Conservation (phyloP, 2,329 filamentous ascomycete species). For the Lizonia empirigonia region DNA sequence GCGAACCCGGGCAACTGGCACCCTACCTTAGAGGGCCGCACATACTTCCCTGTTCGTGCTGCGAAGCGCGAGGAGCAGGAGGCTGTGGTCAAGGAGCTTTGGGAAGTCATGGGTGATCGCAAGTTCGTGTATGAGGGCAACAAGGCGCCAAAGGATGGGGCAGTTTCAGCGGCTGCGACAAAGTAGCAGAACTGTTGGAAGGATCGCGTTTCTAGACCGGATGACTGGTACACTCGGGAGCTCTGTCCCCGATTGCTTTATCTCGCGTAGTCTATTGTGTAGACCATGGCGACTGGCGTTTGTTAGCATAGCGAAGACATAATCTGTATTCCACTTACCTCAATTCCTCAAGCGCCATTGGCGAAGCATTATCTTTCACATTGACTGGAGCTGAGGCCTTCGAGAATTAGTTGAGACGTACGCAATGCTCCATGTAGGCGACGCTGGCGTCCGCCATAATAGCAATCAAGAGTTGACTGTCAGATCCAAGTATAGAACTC, state of each 20-base stretch:
- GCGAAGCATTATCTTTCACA: no score
- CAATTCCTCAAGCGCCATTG: background rate
- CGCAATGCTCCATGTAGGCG: no score
- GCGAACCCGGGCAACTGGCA: slow-evolving; percentile 47
- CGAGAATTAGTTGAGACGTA: no score
- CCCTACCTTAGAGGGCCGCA: slow-evolving; percentile 40
- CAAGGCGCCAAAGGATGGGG: background rate
- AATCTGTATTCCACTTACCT: background rate
- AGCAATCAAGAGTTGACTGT: background rate
- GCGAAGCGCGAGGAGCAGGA: slow-evolving; percentile 41
- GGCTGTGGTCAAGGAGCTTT: slow-evolving; percentile 43
- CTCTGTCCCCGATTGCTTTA: no score
- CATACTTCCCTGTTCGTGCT: slow-evolving; percentile 43
- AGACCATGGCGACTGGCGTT: background rate
- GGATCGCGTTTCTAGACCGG: no score
- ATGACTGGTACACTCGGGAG: no score
- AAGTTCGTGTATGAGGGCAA: slow-evolving; percentile 35
- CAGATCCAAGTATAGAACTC: background rate
- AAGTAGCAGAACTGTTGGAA: no score
- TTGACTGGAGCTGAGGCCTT: no score
- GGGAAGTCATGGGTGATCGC: slow-evolving; percentile 43
- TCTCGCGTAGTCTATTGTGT: no score
- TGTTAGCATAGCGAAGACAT: background rate
- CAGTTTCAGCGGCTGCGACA: background rate
- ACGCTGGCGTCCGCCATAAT: background rate